phyloP scores from a whole-genome alignment of 495 filamentous ascomycete species.

The Penicillium alfredii region DNA sequence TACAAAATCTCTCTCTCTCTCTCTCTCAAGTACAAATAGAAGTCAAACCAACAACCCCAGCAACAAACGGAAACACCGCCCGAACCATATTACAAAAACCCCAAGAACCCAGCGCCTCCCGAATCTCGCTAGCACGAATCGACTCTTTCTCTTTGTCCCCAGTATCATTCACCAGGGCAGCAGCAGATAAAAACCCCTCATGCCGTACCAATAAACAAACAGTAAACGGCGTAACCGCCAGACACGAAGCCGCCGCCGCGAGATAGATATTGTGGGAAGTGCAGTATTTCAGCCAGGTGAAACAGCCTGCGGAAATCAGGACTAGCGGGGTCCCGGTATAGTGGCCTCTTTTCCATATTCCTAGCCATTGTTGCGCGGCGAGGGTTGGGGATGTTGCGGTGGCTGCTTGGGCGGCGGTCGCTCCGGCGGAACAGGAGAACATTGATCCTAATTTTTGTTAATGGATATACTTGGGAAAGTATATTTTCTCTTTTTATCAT shows the following conservation, averaged over 20 bases:
- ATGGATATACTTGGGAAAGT: background rate
- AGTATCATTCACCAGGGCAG: no score
- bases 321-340: background rate
- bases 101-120: no score
- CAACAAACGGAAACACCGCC: no score
- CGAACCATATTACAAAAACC: no score
- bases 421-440: background rate
- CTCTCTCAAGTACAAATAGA: no score
- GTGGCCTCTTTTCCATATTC: background rate
- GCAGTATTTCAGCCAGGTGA: background rate
- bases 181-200: background rate
- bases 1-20: no score
- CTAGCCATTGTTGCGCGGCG: background rate
- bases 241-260: background rate
- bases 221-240: background rate
- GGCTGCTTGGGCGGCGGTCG: background rate
- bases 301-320: background rate
- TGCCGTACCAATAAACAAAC: background rate
- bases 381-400: background rate
- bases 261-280: background rate
- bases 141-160: no score
- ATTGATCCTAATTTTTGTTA: background rate
- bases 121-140: no score
- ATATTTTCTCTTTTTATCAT: no score
- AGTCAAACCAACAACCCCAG: conserved; percentile 6